These are phyloP conservation scores for Kitagawia praeruptora DNA, from an alignment of 129 eudicot genomes.

Conservation along the genomic window DNA sequence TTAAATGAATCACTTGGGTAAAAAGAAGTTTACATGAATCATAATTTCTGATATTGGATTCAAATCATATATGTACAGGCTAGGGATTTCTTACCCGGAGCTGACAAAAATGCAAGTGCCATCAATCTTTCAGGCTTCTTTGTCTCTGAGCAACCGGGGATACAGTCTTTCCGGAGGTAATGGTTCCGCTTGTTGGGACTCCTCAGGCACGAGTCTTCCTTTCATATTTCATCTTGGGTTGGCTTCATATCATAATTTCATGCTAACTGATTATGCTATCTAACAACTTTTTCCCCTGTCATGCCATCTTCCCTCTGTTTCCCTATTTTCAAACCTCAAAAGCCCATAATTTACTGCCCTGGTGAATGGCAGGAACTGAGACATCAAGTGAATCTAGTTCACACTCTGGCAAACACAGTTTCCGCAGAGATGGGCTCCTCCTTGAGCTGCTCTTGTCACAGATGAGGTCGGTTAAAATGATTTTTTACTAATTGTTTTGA, in stretches of 20 bases:
- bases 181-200: conserved; percentile 98
- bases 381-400: conserved; percentile 67
- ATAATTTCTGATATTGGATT: not conserved
- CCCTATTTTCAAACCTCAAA: not conserved
- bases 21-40: too few species aligned
- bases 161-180: conserved; percentile 76
- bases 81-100: conserved; percentile 96
- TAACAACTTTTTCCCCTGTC: not conserved
- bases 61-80: conserved; percentile 31
- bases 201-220: conserved; percentile 56
- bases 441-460: conserved; percentile 90
- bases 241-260: not conserved
- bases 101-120: conserved; percentile 96
- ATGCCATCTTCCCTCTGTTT: not conserved
- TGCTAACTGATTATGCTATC: not conserved
- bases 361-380: conserved; percentile 47
- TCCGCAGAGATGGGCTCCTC: conserved; percentile 75
- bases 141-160: conserved; percentile 76
- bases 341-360: not conserved
- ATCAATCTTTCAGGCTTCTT: conserved; percentile 91
- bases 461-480: conserved; percentile 62
- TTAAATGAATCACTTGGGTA: too few species aligned
- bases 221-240: not conserved
- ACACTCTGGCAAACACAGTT: conserved; percentile 54
- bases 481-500: not conserved